Conservation (phyloP, 2,329 filamentous ascomycete genomes). For the Talaromyces sp. region DNA sequence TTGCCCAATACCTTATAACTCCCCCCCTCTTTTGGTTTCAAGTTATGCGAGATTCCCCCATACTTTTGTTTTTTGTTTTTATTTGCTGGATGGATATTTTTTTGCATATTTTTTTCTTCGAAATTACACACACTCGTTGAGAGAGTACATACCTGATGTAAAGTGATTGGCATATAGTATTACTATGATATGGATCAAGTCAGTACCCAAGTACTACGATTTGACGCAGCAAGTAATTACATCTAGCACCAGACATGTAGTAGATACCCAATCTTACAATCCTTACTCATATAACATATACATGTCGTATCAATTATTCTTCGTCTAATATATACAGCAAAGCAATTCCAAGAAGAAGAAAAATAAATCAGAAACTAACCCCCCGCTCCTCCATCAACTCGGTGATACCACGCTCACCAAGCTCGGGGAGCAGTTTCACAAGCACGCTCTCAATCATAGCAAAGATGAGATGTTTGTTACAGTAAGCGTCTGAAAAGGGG, state of each 20-base stretch:
- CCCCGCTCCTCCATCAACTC: conserved; percentile 72
- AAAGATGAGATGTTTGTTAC: conserved; percentile 90
- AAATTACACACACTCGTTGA: not conserved
- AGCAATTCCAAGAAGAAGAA: no score
- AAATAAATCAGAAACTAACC: conserved; percentile 13
- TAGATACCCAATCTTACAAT: not conserved
- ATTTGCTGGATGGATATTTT: not conserved
- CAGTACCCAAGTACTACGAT: not conserved
- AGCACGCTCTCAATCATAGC: conserved; percentile 73
- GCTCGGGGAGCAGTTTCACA: conserved; percentile 77
- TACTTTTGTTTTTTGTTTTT: not conserved
- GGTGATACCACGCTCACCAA: conserved; percentile 64
- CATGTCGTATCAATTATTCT: no score
- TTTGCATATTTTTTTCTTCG: not conserved
- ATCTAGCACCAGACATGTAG: no score
- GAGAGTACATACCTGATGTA: not conserved
- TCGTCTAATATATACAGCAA: not conserved
- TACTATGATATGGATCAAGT: not conserved
- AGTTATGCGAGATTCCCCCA: not conserved
- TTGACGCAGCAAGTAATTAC: not conserved
- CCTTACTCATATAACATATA: no score
- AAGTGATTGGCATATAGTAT: not conserved
- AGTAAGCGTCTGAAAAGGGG: conserved; percentile 74
- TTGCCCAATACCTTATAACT: not conserved
- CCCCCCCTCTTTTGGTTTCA: not conserved